Evolutionary conservation across 148 eudicot genomes (phyloP).

Genomic region (Cornus kousa): DNA sequence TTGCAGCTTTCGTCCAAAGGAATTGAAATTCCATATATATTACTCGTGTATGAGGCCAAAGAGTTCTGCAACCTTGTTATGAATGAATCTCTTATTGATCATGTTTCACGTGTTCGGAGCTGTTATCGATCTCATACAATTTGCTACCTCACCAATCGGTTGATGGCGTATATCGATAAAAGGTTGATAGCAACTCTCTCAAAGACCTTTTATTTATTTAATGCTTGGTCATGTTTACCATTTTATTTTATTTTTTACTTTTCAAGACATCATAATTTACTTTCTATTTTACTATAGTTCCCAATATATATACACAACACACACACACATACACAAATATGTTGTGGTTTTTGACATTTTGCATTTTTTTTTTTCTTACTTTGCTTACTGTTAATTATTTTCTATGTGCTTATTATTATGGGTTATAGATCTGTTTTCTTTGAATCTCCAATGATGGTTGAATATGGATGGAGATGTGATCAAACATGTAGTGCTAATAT

Average conservation of each 20-base stretch:
- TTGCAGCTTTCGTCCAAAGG: conserved; percentile 49
- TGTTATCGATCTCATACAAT: conserved; percentile 77
- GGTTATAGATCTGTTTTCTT: not conserved
- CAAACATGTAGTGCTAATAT: not conserved
- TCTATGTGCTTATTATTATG: not conserved
- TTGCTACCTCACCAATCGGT: conserved; percentile 71
- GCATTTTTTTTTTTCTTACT: not conserved
- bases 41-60: conserved; percentile 77
- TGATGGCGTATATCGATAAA: conserved; percentile 81
- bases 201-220: not conserved
- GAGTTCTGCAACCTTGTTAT: conserved; percentile 73
- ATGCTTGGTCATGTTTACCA: not conserved
- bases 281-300: not conserved
- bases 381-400: not conserved
- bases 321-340: too few species aligned
- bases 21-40: conserved; percentile 54
- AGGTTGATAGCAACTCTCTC: conserved; percentile 38
- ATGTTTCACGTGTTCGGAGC: conserved; percentile 56
- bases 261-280: not conserved
- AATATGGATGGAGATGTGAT: not conserved
- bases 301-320: not conserved
- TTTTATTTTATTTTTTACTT: not conserved
- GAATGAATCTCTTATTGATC: conserved; percentile 56
- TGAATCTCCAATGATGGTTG: not conserved
- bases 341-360: not conserved